A percentile compares a stretch with the other conserved stretches of the same genome.
Conservation (phyloP, 768 basidiomycete genomes). For the Trichaptum fuscoviolaceum region DNA sequence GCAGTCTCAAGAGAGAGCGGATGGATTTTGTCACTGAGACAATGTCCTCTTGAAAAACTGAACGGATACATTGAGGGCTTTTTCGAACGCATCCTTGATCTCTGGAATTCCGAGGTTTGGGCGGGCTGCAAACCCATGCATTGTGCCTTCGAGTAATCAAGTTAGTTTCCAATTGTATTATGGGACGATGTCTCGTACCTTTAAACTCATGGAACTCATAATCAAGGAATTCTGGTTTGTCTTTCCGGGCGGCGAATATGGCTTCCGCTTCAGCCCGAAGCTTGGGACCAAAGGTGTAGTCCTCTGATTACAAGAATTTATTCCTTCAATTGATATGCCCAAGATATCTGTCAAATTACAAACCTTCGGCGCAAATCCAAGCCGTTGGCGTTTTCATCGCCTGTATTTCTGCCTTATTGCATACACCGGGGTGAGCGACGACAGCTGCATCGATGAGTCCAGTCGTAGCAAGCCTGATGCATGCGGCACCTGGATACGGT, state of each 20-base stretch:
- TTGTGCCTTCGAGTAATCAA: slow-evolving; percentile 29
- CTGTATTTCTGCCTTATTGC: slow-evolving; percentile 27
- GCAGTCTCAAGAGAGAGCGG: no score
- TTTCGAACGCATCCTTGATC: slow-evolving; percentile 40
- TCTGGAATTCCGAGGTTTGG: slow-evolving; percentile 39
- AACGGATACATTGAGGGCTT: slow-evolving; percentile 35
- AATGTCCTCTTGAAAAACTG: slow-evolving; percentile 39
- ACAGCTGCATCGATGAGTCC: slow-evolving; percentile 32
- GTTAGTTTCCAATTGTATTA: slow-evolving; percentile 6
- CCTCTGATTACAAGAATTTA: slow-evolving; percentile 23
- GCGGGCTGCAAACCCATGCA: slow-evolving; percentile 44
- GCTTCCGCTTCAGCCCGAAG: slow-evolving; percentile 27
- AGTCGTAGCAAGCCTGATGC: slow-evolving; percentile 24
- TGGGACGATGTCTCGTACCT: slow-evolving; percentile 18
- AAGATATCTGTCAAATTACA: not conserved
- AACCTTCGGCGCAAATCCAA: slow-evolving; percentile 36
- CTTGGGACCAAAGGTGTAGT: slow-evolving; percentile 21
- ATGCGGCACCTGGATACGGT: slow-evolving; percentile 5
- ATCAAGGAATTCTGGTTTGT: slow-evolving; percentile 22
- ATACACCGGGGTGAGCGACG: slow-evolving; percentile 35
- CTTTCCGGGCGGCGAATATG: slow-evolving; percentile 26
- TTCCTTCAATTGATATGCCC: not conserved
- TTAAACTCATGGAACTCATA: slow-evolving; percentile 34
- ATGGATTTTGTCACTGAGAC: not conserved
- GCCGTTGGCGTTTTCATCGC: slow-evolving; percentile 28